phyloP scores from a whole-genome alignment of 1,284 basidiomycete genomes.

The Golubevia pallescens region DNA sequence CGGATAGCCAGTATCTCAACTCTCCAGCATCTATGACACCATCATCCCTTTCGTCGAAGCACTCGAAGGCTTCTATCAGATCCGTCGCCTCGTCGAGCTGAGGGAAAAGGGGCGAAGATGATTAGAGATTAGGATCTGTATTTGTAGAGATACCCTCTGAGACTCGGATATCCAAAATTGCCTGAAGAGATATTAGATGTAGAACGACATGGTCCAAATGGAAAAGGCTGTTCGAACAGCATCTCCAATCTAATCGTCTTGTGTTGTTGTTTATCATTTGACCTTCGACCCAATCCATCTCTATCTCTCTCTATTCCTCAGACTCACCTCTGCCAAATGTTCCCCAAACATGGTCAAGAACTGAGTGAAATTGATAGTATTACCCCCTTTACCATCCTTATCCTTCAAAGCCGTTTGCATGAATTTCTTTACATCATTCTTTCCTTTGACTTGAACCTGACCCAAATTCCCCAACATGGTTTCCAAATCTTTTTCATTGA shows the following conservation, averaged over 20 bases:
- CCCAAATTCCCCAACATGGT: constrained; percentile 48
- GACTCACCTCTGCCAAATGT: constrained; percentile 28
- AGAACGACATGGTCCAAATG: too few species aligned
- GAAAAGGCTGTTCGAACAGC: too few species aligned
- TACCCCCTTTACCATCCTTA: constrained; percentile 9
- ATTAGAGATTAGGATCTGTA: not conserved
- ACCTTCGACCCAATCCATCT: too few species aligned
- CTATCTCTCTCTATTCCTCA: too few species aligned
- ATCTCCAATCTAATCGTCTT: too few species aligned
- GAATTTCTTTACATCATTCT: constrained; percentile 7
- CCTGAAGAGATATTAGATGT: too few species aligned
- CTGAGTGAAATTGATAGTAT: constrained; percentile 48
- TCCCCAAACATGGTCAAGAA: constrained; percentile 61
- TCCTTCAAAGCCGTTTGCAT: constrained; percentile 3
- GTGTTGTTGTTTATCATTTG: too few species aligned
- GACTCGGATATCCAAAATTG: not conserved
- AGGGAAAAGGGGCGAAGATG: not conserved
- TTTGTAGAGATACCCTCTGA: not conserved
- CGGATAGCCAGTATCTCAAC: constrained; percentile 45
- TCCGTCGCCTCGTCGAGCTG: constrained; percentile 47
- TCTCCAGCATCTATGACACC: constrained; percentile 45
- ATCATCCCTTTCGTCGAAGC: constrained; percentile 59
- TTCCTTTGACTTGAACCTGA: constrained; percentile 5
- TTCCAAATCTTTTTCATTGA: constrained; percentile 34
- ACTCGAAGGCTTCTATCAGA: constrained; percentile 56